Conservation (phyloP, 805 yeast genomes). For the Wickerhamiella brachini region DNA sequence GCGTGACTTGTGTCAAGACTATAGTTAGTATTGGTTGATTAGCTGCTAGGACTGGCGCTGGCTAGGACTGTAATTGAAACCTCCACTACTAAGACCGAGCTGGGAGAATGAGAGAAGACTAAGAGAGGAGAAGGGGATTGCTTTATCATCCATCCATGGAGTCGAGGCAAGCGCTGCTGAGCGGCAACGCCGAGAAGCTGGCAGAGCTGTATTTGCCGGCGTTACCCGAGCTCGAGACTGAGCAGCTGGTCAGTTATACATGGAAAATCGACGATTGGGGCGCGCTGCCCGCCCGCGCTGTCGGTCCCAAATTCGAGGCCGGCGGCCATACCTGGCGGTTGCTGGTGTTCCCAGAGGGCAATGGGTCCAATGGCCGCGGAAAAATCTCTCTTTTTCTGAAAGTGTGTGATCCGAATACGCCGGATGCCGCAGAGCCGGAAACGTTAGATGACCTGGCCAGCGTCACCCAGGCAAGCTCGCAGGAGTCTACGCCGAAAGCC, state of each 20-base stretch:
- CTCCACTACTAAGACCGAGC: too few species aligned
- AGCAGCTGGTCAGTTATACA: conserved; percentile 15
- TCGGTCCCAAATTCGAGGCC: conserved; percentile 21
- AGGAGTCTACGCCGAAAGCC: neutral
- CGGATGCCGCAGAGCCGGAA: neutral
- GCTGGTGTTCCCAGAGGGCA: conserved; percentile 67
- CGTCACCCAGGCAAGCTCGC: too few species aligned
- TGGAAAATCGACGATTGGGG: conserved; percentile 29
- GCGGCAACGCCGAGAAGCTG: neutral
- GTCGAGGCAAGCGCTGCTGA: neutral
- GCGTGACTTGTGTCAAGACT: too few species aligned
- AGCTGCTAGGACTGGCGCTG: too few species aligned
- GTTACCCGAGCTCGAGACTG: conserved; percentile 12
- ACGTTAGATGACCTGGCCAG: neutral
- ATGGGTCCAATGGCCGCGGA: conserved; percentile 30
- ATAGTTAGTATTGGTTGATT: too few species aligned
- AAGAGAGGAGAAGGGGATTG: neutral
- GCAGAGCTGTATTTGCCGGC: neutral
- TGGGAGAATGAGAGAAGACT: neutral
- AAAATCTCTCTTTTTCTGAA: conserved; percentile 67
- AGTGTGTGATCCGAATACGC: conserved; percentile 32
- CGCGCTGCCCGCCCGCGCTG: conserved; percentile 23
- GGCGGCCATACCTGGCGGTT: conserved; percentile 32
- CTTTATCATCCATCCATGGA: neutral
- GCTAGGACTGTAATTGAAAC: too few species aligned